A percentile compares a stretch with the other conserved stretches of the same genome.
Evolutionary conservation across 2,329 filamentous ascomycete species (phyloP).

Genomic region (Cladosporium velox): DNA sequence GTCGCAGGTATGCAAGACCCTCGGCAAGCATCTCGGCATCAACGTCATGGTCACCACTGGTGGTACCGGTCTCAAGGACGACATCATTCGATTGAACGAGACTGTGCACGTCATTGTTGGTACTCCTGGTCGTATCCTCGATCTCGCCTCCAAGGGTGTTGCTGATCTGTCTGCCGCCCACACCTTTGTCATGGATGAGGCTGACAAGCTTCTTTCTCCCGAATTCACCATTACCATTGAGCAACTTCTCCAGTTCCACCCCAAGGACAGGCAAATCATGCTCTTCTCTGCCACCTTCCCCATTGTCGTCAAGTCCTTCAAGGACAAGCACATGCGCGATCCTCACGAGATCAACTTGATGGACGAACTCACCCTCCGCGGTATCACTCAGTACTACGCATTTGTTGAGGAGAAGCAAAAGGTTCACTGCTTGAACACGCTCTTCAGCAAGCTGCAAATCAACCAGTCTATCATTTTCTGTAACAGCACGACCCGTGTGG

Average conservation of each 20-base stretch:
- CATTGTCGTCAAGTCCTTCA: constrained; percentile 95
- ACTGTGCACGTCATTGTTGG: constrained; percentile 97
- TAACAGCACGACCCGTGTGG: constrained; percentile 97
- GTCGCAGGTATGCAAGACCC: constrained; percentile 97
- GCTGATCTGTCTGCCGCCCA: constrained; percentile 94
- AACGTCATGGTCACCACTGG: constrained; percentile 99
- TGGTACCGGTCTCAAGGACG: constrained; percentile 90
- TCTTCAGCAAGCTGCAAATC: constrained; percentile 98
- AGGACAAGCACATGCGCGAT: constrained; percentile 93
- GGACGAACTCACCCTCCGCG: constrained; percentile 96
- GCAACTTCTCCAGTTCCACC: constrained; percentile 90
- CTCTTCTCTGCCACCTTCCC: constrained; percentile 98
- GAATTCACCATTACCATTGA: constrained; percentile 98
- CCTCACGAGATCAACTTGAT: constrained; percentile 99
- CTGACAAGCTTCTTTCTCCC: constrained; percentile 92
- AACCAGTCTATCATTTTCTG: constrained; percentile 99
- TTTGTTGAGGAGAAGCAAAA: constrained; percentile 99
- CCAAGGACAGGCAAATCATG: constrained; percentile 98
- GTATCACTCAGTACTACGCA: constrained; percentile 98
- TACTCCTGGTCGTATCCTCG: constrained; percentile 92
- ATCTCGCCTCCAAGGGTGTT: constrained; percentile 93
- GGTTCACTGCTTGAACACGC: constrained; percentile 96
- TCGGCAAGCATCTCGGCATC: constrained; percentile 94
- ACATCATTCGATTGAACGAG: constrained; percentile 92
- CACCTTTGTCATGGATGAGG: constrained; percentile 99